Base-by-base conservation (phyloP, 257 asterid species). In the Capsicum rhomboideum region DNA sequence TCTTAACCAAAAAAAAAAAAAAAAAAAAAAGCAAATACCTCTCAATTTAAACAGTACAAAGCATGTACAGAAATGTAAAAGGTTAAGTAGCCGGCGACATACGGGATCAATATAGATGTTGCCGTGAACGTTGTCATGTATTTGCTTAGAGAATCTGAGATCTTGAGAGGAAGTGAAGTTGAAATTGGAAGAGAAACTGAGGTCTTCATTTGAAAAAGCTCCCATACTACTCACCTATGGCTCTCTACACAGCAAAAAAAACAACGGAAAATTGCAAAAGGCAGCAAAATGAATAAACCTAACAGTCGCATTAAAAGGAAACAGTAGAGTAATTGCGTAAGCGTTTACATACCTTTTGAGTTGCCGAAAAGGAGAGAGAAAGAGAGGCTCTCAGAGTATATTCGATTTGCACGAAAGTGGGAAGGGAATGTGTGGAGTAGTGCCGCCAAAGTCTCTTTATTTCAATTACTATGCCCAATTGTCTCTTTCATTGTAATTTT, bases 41-140 rank as follows among this genome's bases (percentile, higher is more conserved):
- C 8, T 23, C 49, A 49, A 4, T 50, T 23, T 11, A 49, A 75
- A 16, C 0, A 49, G 67, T 18, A 21, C 40, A 29, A 50, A 61
- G 10, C 56, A 10, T 80, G 21, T 23, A 50, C 8, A 46, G 2
- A 40, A 29, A 42, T 34, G 9, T 28, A 52, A 8, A 66, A 23
- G 18, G 21, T 50, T 50, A 11, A 55, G 82, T 77, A 66, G 21
- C 44, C 21, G 42, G 55, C 54, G 14, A 74, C 13, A 46, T 81
- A 96, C 99, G 92, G 92, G 92, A 79, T 91, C 94, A 46, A 96
- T 90, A 64, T 91, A 94, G 84, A 96, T 96, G 92, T 87, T 90
- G 71, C 98, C 97, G 79, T 96, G 99, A 82, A 96, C 98, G 84
- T 94, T 96, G 82, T 96, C 99, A 59, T 88, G 94, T 55, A 96